These are phyloP conservation scores for Multifurca ochricompacta DNA, from an alignment of 768 basidiomycete species.

Conservation along the genomic window DNA sequence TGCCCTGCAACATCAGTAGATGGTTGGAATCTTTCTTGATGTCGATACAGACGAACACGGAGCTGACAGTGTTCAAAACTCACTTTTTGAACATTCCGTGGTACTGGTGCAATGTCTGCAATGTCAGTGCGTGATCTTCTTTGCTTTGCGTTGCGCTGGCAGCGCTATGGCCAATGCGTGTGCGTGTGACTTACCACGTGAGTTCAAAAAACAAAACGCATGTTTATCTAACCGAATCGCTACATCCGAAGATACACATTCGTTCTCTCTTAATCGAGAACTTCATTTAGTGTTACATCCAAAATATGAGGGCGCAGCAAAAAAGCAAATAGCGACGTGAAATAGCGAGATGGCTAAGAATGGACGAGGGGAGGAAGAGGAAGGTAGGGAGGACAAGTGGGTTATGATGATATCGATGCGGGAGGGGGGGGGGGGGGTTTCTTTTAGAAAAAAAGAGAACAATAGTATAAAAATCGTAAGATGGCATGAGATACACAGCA, in stretches of 20 bases:
- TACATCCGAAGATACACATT: conserved; percentile 24
- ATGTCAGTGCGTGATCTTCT: conserved; percentile 1
- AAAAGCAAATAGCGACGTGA: conserved; percentile 18
- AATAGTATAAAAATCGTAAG: conserved; percentile 11
- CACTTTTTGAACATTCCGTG: conserved; percentile 72
- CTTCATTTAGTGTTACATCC: conserved; percentile 19
- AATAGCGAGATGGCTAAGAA: conserved; percentile 12
- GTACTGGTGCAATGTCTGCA: not conserved
- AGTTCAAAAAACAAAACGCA: not conserved
- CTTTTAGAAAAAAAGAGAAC: conserved; percentile 12
- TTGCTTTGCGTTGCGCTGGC: too few species aligned
- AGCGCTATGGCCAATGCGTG: not conserved
- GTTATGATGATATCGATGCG: conserved; percentile 13
- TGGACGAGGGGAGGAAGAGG: not conserved
- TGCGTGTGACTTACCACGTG: not conserved
- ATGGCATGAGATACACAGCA: conserved; percentile 13
- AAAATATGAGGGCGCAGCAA: conserved; percentile 17
- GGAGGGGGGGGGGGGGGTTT: too few species aligned
- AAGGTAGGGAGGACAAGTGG: conserved; percentile 4
- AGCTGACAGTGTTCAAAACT: not conserved
- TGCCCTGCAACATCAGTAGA: conserved; percentile 82
- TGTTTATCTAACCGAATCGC: conserved; percentile 9
- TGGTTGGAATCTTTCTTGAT: conserved; percentile 48
- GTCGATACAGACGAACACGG: not conserved
- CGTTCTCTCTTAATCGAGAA: conserved; percentile 14